These are phyloP conservation scores for Trypanosomatidae sp. DNA, from an alignment of 208 protist species.

Conservation along the genomic window DNA sequence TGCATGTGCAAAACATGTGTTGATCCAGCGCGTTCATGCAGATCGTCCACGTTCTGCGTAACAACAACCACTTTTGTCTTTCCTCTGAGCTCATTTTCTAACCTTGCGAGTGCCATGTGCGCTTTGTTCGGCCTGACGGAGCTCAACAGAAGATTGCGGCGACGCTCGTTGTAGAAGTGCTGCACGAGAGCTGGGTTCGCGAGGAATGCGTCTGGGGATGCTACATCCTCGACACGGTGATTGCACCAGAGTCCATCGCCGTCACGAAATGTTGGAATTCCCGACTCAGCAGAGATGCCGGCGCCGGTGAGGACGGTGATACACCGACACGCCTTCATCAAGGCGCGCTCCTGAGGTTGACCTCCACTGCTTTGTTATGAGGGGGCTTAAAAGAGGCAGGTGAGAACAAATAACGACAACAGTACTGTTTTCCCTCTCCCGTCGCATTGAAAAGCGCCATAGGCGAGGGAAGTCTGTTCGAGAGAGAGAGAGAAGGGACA, in stretches of 20 bases:
- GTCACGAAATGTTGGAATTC: conserved; percentile 62
- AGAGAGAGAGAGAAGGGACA: neutral
- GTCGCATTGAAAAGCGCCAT: neutral
- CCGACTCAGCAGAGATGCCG: conserved; percentile 76
- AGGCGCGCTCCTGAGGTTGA: neutral
- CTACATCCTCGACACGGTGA: conserved; percentile 76
- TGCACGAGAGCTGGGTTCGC: conserved; percentile 54
- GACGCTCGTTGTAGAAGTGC: conserved; percentile 66
- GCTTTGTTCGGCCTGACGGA: conserved; percentile 54
- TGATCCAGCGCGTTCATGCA: conserved; percentile 74
- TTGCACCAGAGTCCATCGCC: conserved; percentile 67
- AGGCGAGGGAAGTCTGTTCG: neutral
- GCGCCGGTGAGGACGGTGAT: conserved; percentile 77
- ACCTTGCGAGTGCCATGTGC: conserved; percentile 45
- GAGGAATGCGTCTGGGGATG: conserved; percentile 49
- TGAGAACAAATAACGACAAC: neutral
- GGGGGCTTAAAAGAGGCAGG: neutral
- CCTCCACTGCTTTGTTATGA: neutral
- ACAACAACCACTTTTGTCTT: conserved; percentile 41
- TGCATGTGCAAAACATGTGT: conserved; percentile 77
- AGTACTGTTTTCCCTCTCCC: neutral
- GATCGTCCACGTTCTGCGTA: conserved; percentile 82
- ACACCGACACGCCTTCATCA: conserved; percentile 36
- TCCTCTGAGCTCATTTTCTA: conserved; percentile 44
- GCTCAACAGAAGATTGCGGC: conserved; percentile 30